Percentiles rank a stretch among this genome's conserved stretches.
Evolutionary conservation across 768 basidiomycete genomes (phyloP).

Genomic region (Leccinum variicolor): DNA sequence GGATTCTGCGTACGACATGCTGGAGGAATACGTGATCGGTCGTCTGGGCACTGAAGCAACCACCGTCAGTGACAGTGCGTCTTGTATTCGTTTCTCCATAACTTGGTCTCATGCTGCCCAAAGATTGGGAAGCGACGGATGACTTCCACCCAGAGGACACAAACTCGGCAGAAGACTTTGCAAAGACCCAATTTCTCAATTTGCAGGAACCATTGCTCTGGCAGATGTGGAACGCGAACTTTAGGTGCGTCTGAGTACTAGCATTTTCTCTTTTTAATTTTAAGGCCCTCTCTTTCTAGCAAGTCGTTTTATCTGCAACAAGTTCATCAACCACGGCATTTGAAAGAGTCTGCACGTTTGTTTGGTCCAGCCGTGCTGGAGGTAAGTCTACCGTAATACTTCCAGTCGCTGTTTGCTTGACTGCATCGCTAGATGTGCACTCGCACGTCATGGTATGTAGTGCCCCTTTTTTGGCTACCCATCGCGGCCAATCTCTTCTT

Average conservation of each 20-base stretch:
- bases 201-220: constrained; percentile 76
- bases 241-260: constrained; percentile 48
- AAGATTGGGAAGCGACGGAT: constrained; percentile 88
- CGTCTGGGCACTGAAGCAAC: constrained; percentile 71
- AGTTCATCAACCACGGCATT: constrained; percentile 93
- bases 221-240: constrained; percentile 88
- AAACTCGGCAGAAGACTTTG: constrained; percentile 74
- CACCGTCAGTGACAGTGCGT: constrained; percentile 76
- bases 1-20: constrained; percentile 86
- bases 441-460: constrained; percentile 88
- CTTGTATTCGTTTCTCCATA: background rate
- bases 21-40: constrained; percentile 86
- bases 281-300: constrained; percentile 35
- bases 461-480: constrained; percentile 89
- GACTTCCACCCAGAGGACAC: constrained; percentile 93
- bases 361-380: constrained; percentile 84
- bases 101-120: constrained; percentile 3
- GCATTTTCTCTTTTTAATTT: background rate
- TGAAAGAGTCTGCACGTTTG: constrained; percentile 78
- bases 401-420: background rate
- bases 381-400: constrained; percentile 36
- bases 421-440: constrained; percentile 60
- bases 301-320: constrained; percentile 96
- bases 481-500: constrained; percentile 76
- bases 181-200: constrained; percentile 90